Evolutionary conservation across 345 rosid genomes (phyloP).

Genomic region (Balakata baccata): DNA sequence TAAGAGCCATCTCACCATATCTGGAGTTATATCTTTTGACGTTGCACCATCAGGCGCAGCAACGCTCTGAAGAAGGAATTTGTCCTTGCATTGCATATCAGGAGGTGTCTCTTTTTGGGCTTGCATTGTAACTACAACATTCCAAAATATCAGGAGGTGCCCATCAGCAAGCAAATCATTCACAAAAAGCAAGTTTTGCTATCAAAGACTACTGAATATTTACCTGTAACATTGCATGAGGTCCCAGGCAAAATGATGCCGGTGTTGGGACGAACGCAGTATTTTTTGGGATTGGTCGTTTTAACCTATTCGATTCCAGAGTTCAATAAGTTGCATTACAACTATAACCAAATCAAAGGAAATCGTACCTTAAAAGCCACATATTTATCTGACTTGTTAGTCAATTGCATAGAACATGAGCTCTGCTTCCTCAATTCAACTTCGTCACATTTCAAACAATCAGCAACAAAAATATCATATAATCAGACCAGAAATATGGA

Average conservation of each 20-base stretch:
- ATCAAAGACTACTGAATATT: not conserved
- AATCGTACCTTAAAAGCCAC: conserved; percentile 71
- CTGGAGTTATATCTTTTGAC: conserved; percentile 50
- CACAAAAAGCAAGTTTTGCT: not conserved
- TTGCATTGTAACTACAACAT: conserved; percentile 79
- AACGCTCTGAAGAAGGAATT: conserved; percentile 78
- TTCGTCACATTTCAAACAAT: conserved; percentile 22
- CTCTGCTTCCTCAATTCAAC: conserved; percentile 86
- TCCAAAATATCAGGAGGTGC: conserved; percentile 3
- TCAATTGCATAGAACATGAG: conserved; percentile 68
- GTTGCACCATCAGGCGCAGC: conserved; percentile 58
- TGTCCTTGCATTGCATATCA: conserved; percentile 88
- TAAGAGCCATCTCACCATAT: conserved; percentile 43
- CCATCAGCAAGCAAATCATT: not conserved
- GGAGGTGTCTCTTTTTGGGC: conserved; percentile 76
- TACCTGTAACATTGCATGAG: conserved; percentile 69
- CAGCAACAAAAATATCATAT: not conserved
- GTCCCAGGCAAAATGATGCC: conserved; percentile 63
- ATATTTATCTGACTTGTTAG: conserved; percentile 59
- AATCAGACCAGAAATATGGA: not conserved
- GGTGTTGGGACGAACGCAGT: conserved; percentile 80
- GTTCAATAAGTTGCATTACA: not conserved
- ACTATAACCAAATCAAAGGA: conserved; percentile 1
- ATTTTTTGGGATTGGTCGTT: conserved; percentile 81
- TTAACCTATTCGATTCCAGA: conserved; percentile 51